Evolutionary conservation across 495 filamentous ascomycete genomes (phyloP).

Genomic region (Cercophora scortea): DNA sequence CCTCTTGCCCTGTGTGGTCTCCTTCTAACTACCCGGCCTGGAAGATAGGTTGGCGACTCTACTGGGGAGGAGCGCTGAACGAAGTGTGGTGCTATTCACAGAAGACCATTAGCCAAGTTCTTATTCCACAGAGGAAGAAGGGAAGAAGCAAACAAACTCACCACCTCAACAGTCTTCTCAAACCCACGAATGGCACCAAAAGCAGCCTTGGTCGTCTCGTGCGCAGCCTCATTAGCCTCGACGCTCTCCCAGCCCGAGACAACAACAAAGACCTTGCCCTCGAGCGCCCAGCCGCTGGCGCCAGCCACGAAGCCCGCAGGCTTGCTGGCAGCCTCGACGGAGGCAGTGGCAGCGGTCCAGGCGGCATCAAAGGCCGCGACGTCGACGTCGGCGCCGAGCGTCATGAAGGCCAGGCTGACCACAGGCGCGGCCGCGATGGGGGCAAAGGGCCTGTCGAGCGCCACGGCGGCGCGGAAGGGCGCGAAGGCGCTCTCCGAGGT

Average conservation of each 20-base stretch:
- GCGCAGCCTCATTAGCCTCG: slow-evolving; percentile 5
- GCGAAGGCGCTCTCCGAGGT: background rate
- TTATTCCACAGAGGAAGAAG: too few species aligned
- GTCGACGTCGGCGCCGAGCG: slow-evolving; percentile 5
- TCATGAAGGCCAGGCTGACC: slow-evolving; percentile 5
- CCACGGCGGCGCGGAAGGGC: slow-evolving; percentile 8
- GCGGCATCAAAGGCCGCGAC: slow-evolving; percentile 9
- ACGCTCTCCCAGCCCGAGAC: slow-evolving; percentile 8
- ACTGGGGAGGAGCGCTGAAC: too few species aligned
- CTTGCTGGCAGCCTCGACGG: background rate
- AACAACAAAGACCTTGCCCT: slow-evolving; percentile 11
- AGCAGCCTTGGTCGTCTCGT: slow-evolving; percentile 1
- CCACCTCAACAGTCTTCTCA: slow-evolving; percentile 5
- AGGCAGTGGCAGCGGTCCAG: background rate
- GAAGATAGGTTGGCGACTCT: too few species aligned
- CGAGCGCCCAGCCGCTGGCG: slow-evolving; percentile 9
- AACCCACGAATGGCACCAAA: slow-evolving; percentile 10
- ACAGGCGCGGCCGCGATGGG: slow-evolving; percentile 7
- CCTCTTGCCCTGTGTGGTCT: too few species aligned
- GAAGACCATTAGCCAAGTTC: too few species aligned
- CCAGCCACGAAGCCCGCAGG: slow-evolving; percentile 11
- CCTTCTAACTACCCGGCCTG: too few species aligned
- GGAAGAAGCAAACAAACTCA: background rate
- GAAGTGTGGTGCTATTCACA: too few species aligned
- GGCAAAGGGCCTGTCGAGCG: slow-evolving; percentile 5